Conservation (phyloP, 108 stramenopile genomes). For the Cyclotella sp. region DNA sequence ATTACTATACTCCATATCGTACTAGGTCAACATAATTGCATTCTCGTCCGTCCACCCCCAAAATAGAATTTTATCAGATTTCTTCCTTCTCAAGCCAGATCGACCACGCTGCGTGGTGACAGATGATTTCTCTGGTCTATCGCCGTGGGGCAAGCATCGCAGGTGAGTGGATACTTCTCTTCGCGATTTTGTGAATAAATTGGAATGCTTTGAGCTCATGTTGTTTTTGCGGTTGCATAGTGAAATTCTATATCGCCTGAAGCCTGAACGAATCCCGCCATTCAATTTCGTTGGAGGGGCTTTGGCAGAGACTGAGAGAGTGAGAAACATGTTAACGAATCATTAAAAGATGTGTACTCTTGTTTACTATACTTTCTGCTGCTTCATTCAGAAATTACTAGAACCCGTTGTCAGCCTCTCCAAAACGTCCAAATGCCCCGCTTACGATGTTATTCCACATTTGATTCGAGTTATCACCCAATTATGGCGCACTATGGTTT, state of each 20-base stretch:
- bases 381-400: slow-evolving; percentile 32
- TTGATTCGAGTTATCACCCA: slow-evolving; percentile 62
- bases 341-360: too few relatives aligned
- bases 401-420: slow-evolving; percentile 58
- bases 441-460: slow-evolving; percentile 59
- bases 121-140: slow-evolving; percentile 50
- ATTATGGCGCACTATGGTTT: slow-evolving; percentile 66
- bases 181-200: neutral
- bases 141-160: slow-evolving; percentile 52
- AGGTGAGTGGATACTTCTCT: slow-evolving; percentile 5
- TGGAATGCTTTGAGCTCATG: neutral
- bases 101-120: slow-evolving; percentile 38
- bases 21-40: slow-evolving; percentile 65
- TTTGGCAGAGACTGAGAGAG: slow-evolving; percentile 52
- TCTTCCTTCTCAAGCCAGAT: slow-evolving; percentile 51
- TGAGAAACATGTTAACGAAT: neutral
- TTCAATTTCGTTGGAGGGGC: slow-evolving; percentile 53
- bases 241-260: slow-evolving; percentile 50
- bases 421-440: slow-evolving; percentile 67
- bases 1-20: neutral
- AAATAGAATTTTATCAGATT: slow-evolving; percentile 62
- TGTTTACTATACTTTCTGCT: neutral
- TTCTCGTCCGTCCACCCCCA: slow-evolving; percentile 87
- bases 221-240: neutral
- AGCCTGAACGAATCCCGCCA: slow-evolving; percentile 61